A percentile compares a stretch with the other conserved stretches of the same genome.
Evolutionary conservation across 108 stramenopile genomes (phyloP).

Genomic region (Thalassiosira profunda): DNA sequence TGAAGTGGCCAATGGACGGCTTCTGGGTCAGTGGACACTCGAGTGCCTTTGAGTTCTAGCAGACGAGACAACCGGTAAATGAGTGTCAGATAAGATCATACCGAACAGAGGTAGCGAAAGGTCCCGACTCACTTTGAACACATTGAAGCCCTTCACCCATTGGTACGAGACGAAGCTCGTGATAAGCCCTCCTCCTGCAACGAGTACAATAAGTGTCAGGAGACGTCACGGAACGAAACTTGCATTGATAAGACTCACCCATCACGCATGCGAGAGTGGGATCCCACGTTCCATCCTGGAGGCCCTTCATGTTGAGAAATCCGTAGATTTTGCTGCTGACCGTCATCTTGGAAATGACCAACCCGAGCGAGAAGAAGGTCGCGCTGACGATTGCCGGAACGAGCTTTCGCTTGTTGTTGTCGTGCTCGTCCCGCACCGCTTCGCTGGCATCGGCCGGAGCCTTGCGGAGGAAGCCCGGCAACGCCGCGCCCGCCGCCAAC

Average conservation of each 20-base stretch:
- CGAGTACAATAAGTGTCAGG: too few species aligned
- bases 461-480: constrained; percentile 16
- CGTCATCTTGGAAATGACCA: constrained; percentile 73
- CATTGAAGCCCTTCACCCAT: constrained; percentile 53
- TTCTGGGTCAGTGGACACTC: constrained; percentile 39
- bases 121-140: constrained; percentile 41
- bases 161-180: constrained; percentile 68
- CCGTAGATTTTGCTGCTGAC: constrained; percentile 64
- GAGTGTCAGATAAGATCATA: neutral
- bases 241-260: constrained; percentile 25
- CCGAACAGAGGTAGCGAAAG: neutral
- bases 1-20: constrained; percentile 28
- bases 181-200: constrained; percentile 67
- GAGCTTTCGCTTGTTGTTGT: constrained; percentile 36
- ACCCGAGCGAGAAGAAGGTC: constrained; percentile 51
- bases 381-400: constrained; percentile 27
- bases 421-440: constrained; percentile 19
- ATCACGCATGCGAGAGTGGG: constrained; percentile 84
- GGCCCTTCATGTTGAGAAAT: constrained; percentile 64
- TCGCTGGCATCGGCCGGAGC: constrained; percentile 11
- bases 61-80: neutral
- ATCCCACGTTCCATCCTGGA: constrained; percentile 72
- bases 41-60: constrained; percentile 34
- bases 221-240: neutral
- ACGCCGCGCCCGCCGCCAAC: constrained; percentile 10